Conservation (phyloP, 1,139 yeast genomes). For the Yamadazyma conglobata region DNA sequence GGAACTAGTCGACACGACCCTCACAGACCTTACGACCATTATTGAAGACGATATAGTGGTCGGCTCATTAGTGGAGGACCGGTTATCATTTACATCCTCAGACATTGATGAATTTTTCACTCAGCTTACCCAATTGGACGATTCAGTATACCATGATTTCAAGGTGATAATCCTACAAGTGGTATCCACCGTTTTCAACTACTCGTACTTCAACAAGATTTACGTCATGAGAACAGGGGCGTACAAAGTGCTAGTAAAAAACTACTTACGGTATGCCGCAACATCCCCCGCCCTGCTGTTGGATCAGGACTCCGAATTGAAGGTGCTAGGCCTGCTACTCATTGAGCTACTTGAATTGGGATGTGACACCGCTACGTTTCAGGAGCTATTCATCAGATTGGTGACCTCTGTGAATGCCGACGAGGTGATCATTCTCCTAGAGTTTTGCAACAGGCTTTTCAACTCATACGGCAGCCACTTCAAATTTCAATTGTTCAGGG, state of each 20-base stretch:
- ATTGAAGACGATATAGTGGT: constrained; percentile 25
- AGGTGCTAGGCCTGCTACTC: constrained; percentile 24
- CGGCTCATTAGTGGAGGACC: constrained; percentile 10
- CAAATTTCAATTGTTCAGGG: constrained; percentile 29
- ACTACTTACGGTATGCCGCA: constrained; percentile 13
- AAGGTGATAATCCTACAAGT: constrained; percentile 31
- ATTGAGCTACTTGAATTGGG: constrained; percentile 34
- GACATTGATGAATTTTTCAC: constrained; percentile 16
- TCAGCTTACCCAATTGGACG: constrained; percentile 19
- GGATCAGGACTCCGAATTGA: constrained; percentile 9
- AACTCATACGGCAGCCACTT: constrained; percentile 26
- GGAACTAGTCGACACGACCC: constrained; percentile 26
- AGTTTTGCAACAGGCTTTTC: constrained; percentile 24
- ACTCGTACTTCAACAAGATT: constrained; percentile 25
- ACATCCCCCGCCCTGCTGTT: neutral
- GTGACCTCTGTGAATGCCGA: constrained; percentile 10
- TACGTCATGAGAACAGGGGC: constrained; percentile 19
- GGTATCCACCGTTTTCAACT: constrained; percentile 21
- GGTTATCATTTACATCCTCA: constrained; percentile 5
- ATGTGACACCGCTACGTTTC: constrained; percentile 23
- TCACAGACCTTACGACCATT: constrained; percentile 20
- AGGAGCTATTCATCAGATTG: constrained; percentile 19
- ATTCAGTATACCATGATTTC: constrained; percentile 27
- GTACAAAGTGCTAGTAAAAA: constrained; percentile 21
- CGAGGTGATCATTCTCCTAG: constrained; percentile 20